These are phyloP conservation scores for Sporothrix brasiliensis DNA, from an alignment of 2,329 filamentous ascomycete genomes.

Conservation along the genomic window DNA sequence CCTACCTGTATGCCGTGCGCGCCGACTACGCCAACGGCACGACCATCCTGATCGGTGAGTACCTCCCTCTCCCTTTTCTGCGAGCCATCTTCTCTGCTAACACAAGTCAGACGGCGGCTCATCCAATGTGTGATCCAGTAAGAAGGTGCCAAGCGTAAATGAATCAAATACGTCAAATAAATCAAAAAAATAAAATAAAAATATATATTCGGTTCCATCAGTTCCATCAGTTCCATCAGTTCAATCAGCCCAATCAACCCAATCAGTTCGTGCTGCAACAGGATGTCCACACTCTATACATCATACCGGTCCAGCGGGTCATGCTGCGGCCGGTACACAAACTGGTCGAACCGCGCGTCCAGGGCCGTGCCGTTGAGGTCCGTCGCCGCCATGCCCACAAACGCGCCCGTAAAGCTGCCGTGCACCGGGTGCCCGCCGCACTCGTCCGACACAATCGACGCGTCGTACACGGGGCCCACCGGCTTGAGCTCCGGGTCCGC, in stretches of 20 bases:
- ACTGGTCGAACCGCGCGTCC: slow-evolving; percentile 55
- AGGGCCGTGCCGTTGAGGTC: slow-evolving; percentile 57
- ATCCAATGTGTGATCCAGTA: background rate
- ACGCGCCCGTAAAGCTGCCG: slow-evolving; percentile 66
- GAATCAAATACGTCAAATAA: background rate
- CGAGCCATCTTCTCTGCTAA: background rate
- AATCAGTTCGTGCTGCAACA: background rate
- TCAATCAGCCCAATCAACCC: no score
- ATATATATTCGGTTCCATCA: background rate
- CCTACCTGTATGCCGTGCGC: slow-evolving; percentile 40
- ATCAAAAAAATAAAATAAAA: background rate
- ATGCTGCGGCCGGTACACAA: slow-evolving; percentile 54
- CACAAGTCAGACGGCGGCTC: background rate
- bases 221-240: background rate
- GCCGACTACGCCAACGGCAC: slow-evolving; percentile 41
- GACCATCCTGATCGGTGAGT: slow-evolving; percentile 39
- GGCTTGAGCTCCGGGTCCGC: slow-evolving; percentile 45
- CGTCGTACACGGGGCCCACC: slow-evolving; percentile 61
- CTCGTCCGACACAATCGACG: slow-evolving; percentile 63
- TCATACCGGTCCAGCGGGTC: slow-evolving; percentile 56
- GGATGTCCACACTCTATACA: slow-evolving; percentile 32
- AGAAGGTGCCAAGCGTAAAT: no score
- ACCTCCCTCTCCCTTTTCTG: background rate
- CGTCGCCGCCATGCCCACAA: slow-evolving; percentile 59
- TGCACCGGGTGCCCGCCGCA: slow-evolving; percentile 64